These are phyloP conservation scores for Phytophthora multivora DNA, from an alignment of 352 stramenopile genomes.

Conservation along the genomic window DNA sequence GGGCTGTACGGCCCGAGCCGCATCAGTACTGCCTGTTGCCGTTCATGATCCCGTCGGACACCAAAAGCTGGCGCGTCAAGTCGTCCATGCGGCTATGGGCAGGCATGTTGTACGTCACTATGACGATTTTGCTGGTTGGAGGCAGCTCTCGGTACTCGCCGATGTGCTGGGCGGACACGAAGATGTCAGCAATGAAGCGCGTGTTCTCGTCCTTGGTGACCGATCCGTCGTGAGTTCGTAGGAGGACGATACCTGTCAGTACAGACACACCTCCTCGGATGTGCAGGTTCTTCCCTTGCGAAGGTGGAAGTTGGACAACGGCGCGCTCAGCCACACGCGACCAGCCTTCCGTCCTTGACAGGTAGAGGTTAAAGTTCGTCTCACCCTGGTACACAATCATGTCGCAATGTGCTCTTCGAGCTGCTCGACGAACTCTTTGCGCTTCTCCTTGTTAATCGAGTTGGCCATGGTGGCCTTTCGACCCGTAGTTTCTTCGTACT, in stretches of 20 bases:
- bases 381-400: conserved; percentile 32
- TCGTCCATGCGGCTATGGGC: conserved; percentile 13
- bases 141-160: conserved; percentile 21
- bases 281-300: conserved; percentile 21
- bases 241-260: conserved; percentile 7
- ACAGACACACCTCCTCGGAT: conserved; percentile 17
- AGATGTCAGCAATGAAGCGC: conserved; percentile 28
- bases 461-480: conserved; percentile 35
- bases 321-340: conserved; percentile 17
- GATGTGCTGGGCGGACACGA: conserved; percentile 8
- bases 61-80: conserved; percentile 4
- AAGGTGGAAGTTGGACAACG: conserved; percentile 9
- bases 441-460: conserved; percentile 23
- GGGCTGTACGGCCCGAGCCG: conserved; percentile 18
- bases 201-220: conserved; percentile 21
- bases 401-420: conserved; percentile 21
- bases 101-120: conserved; percentile 28
- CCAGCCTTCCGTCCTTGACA: conserved; percentile 11
- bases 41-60: conserved; percentile 20
- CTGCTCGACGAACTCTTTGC: conserved; percentile 15
- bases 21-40: not conserved
- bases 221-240: conserved; percentile 26
- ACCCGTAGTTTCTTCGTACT: conserved; percentile 18
- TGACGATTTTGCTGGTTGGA: conserved; percentile 18
- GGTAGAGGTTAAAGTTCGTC: conserved; percentile 37